Percentiles rank a stretch among this genome's conserved stretches.
phyloP scores from a whole-genome alignment of 768 basidiomycete genomes.

The Leccinum uliginosum region DNA sequence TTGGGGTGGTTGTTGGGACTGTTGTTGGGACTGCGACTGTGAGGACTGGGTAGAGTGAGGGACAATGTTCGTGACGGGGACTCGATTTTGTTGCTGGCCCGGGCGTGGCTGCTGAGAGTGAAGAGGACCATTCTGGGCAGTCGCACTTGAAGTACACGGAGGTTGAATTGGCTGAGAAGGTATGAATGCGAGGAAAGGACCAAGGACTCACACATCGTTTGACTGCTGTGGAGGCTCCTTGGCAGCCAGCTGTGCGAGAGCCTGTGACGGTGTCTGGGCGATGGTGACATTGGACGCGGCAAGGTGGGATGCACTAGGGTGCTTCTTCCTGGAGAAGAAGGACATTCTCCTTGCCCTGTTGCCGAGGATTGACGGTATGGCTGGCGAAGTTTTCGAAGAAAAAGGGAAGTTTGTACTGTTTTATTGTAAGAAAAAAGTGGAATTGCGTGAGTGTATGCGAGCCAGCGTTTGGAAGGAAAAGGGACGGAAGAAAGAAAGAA shows the following conservation, averaged over 20 bases:
- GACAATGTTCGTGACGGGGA: conserved; percentile 26
- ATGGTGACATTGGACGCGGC: conserved; percentile 47
- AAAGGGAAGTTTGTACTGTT: conserved; percentile 13
- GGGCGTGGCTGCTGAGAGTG: conserved; percentile 33
- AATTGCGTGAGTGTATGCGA: conserved; percentile 8
- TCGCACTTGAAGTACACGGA: conserved; percentile 4
- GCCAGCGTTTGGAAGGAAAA: conserved; percentile 22
- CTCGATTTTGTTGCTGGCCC: conserved; percentile 32
- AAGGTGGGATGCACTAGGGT: conserved; percentile 46
- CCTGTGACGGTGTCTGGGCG: conserved; percentile 62
- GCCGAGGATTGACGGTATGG: conserved; percentile 68
- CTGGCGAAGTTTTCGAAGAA: conserved; percentile 28
- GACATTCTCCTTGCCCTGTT: conserved; percentile 75
- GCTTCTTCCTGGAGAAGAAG: conserved; percentile 91
- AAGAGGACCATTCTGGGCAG: conserved; percentile 21
- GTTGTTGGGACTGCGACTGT: conserved; percentile 32
- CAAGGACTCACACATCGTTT: conserved; percentile 35
- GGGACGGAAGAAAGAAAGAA: not conserved
- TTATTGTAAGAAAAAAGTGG: conserved; percentile 10
- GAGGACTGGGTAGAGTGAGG: conserved; percentile 29
- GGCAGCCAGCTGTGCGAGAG: conserved; percentile 53
- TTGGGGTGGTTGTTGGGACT: conserved; percentile 28
- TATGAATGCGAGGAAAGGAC: conserved; percentile 1
- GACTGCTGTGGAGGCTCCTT: conserved; percentile 27
- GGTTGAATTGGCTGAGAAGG: conserved; percentile 1